A percentile compares a stretch with the other conserved stretches of the same genome.
Conservation (phyloP, 2,329 filamentous ascomycete species). For the Allantophomopsis cytisporea region DNA sequence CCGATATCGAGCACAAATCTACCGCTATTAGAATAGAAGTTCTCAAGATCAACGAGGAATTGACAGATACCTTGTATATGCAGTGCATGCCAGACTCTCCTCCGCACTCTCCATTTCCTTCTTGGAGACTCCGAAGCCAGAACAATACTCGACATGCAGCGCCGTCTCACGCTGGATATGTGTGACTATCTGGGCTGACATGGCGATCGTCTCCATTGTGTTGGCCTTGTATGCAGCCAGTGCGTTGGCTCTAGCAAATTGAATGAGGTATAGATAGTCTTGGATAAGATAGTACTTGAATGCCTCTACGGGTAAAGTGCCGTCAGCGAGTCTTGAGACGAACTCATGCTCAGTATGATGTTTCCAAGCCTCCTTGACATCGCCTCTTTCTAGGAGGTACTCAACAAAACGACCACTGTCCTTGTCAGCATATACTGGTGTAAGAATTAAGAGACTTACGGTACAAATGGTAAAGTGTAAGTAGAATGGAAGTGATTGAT, state of each 20-base stretch:
- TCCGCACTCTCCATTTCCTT: constrained; percentile 59
- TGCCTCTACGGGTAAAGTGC: constrained; percentile 57
- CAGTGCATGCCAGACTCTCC: constrained; percentile 69
- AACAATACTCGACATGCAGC: constrained; percentile 73
- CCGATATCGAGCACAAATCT: constrained; percentile 83
- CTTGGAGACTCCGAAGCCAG: constrained; percentile 62
- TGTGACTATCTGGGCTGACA: constrained; percentile 59
- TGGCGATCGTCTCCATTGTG: constrained; percentile 56
- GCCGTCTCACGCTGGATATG: constrained; percentile 71
- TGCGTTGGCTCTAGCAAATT: constrained; percentile 79
- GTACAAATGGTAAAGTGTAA: constrained; percentile 53
- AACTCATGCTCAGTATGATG: constrained; percentile 73
- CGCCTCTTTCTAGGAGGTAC: constrained; percentile 62
- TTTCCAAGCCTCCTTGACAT: constrained; percentile 64
- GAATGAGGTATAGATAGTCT: constrained; percentile 80
- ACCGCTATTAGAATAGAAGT: constrained; percentile 1
- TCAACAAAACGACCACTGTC: constrained; percentile 65
- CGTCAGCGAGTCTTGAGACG: constrained; percentile 61
- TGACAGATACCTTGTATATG: constrained; percentile 44
- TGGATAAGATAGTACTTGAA: constrained; percentile 88
- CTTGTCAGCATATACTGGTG: not conserved
- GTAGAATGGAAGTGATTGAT: constrained; percentile 70
- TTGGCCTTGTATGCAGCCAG: constrained; percentile 77
- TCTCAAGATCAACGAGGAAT: not conserved
- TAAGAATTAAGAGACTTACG: constrained; percentile 18